phyloP scores from a whole-genome alignment of 805 yeast genomes.

The Saturnispora serradocipensis region DNA sequence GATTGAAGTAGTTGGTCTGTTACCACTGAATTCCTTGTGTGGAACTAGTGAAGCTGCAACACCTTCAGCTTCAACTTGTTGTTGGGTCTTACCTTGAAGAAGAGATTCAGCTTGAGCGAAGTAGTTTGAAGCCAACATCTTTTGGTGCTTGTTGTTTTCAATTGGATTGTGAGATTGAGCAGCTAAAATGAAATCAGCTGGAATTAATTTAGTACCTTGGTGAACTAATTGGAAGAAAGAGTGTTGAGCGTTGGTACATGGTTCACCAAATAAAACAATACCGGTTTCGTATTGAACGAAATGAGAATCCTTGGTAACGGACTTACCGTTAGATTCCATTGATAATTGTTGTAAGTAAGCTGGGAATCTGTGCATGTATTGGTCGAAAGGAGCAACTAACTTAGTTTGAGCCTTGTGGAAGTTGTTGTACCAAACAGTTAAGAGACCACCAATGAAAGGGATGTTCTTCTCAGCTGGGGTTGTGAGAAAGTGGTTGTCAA shows the following conservation, averaged over 20 bases:
- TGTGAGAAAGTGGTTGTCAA: slow-evolving; percentile 79
- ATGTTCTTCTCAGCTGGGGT: slow-evolving; percentile 87
- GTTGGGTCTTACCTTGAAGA: slow-evolving; percentile 88
- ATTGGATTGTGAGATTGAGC: slow-evolving; percentile 98
- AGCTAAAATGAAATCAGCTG: slow-evolving; percentile 93
- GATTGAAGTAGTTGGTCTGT: slow-evolving; percentile 98
- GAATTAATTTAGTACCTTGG: slow-evolving; percentile 97
- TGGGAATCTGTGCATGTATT: slow-evolving; percentile 97
- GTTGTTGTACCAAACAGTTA: slow-evolving; percentile 97
- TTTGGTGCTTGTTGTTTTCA: slow-evolving; percentile 88
- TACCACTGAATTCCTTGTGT: slow-evolving; percentile 94
- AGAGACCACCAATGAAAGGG: slow-evolving; percentile 86
- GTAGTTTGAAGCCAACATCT: slow-evolving; percentile 97
- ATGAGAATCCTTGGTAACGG: slow-evolving; percentile 85
- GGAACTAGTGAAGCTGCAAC: slow-evolving; percentile 74
- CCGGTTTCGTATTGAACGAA: slow-evolving; percentile 95
- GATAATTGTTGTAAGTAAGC: slow-evolving; percentile 98
- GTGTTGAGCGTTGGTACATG: slow-evolving; percentile 98
- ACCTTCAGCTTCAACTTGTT: slow-evolving; percentile 81
- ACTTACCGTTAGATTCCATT: slow-evolving; percentile 98
- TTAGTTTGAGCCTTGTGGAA: slow-evolving; percentile 98
- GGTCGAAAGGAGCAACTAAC: slow-evolving; percentile 97
- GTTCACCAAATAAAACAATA: slow-evolving; percentile 93
- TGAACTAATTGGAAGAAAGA: slow-evolving; percentile 99
- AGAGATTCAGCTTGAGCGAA: slow-evolving; percentile 98